phyloP scores from a whole-genome alignment of 2,329 filamentous ascomycete genomes.

The Beauveria bassiana region DNA sequence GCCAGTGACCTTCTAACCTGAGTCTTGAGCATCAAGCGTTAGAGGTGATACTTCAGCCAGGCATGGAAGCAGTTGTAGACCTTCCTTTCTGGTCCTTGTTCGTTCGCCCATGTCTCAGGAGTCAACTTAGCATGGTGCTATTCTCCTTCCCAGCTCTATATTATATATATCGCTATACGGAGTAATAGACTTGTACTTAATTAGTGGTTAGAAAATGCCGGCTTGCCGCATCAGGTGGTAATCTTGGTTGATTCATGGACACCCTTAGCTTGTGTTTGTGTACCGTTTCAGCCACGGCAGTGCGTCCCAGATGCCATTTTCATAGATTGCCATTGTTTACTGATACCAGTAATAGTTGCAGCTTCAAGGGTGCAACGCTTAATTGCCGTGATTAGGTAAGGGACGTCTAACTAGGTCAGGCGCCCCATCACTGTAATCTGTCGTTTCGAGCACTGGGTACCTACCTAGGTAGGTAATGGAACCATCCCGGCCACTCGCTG shows the following conservation, averaged over 20 bases:
- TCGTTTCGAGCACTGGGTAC: background rate
- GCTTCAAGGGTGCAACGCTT: background rate
- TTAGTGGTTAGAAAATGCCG: background rate
- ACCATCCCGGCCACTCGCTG: background rate
- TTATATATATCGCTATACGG: background rate
- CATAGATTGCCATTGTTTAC: background rate
- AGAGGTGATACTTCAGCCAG: background rate
- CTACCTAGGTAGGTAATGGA: background rate
- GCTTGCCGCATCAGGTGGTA: background rate
- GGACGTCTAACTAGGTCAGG: background rate
- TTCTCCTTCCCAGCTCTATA: background rate
- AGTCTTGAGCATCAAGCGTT: background rate
- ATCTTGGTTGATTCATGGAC: background rate
- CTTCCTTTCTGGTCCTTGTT: background rate
- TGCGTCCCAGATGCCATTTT: background rate
- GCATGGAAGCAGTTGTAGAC: background rate
- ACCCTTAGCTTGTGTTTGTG: background rate
- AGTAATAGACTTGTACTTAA: background rate
- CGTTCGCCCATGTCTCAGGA: background rate
- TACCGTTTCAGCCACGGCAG: background rate
- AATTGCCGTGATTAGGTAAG: background rate
- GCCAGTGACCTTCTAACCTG: too few species aligned
- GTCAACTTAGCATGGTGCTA: too few species aligned
- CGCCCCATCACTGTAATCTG: background rate
- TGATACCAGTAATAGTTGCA: background rate